Conservation (phyloP, 2,329 filamentous ascomycete species). For the Xylariaceae sp. region DNA sequence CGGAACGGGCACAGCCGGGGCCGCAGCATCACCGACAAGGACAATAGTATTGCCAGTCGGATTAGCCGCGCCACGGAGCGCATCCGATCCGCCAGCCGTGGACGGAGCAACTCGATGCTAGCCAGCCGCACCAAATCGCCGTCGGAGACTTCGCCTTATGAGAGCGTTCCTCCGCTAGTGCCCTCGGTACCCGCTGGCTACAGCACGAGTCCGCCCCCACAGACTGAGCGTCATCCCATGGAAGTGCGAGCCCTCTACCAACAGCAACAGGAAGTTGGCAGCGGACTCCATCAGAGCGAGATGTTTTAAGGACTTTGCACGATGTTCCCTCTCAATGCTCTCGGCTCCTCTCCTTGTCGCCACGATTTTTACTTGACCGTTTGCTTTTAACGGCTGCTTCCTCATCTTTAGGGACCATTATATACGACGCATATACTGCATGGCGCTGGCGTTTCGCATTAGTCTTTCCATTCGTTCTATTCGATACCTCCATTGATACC, state of each 20-base stretch:
- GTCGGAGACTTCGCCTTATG: conserved; percentile 34
- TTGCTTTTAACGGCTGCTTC: background rate
- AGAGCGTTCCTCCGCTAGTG: conserved; percentile 33
- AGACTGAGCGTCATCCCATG: conserved; percentile 32
- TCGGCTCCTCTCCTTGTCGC: background rate
- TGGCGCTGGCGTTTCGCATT: conserved; percentile 32
- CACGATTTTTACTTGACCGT: background rate
- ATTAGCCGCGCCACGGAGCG: conserved; percentile 57
- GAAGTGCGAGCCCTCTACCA: conserved; percentile 36
- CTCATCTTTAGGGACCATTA: conserved; percentile 12
- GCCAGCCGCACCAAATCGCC: conserved; percentile 36
- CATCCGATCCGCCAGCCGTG: conserved; percentile 57
- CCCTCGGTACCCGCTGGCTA: conserved; percentile 22
- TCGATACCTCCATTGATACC: conserved; percentile 25
- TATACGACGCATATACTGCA: conserved; percentile 32
- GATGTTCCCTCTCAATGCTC: background rate
- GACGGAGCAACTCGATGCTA: conserved; percentile 42
- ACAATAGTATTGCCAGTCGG: conserved; percentile 47
- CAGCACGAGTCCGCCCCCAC: conserved; percentile 23
- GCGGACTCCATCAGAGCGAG: conserved; percentile 51
- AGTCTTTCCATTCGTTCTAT: conserved; percentile 10
- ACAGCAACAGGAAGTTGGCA: conserved; percentile 38
- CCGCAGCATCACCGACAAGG: conserved; percentile 47
- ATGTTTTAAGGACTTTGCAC: conserved; percentile 43
- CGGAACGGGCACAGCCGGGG: conserved; percentile 51